phyloP scores from a whole-genome alignment of 2,329 filamentous ascomycete genomes.

The Fusarium veterinarium region DNA sequence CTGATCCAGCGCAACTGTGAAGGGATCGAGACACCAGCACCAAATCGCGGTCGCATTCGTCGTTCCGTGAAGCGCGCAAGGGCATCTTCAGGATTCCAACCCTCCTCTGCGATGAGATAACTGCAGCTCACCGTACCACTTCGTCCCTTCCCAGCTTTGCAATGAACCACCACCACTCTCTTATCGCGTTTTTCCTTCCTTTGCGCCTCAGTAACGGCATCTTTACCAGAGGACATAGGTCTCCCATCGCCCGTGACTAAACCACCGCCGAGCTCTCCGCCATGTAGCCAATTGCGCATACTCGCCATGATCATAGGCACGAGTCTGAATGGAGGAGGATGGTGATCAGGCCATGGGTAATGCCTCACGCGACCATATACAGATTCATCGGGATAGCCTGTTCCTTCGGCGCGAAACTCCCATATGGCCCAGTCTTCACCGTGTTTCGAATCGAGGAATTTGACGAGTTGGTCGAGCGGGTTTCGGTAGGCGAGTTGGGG shows the following conservation, averaged over 20 bases:
- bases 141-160: slow-evolving; percentile 95
- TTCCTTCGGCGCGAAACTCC: slow-evolving; percentile 97
- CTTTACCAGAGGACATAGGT: slow-evolving; percentile 27
- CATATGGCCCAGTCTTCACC: slow-evolving; percentile 90
- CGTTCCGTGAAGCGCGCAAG: slow-evolving; percentile 76
- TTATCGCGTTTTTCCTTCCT: slow-evolving; percentile 52
- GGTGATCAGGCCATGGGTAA: slow-evolving; percentile 97
- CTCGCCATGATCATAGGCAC: slow-evolving; percentile 90
- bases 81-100: slow-evolving; percentile 65
- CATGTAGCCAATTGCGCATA: slow-evolving; percentile 88
- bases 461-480: slow-evolving; percentile 86
- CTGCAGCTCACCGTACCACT: slow-evolving; percentile 89
- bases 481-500: slow-evolving; percentile 95
- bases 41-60: slow-evolving; percentile 90
- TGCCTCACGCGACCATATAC: slow-evolving; percentile 89
- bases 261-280: slow-evolving; percentile 55
- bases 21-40: slow-evolving; percentile 89
- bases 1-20: slow-evolving; percentile 89
- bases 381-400: slow-evolving; percentile 90
- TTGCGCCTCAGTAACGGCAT: slow-evolving; percentile 38
- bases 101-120: slow-evolving; percentile 89
- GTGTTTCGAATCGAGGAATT: slow-evolving; percentile 89
- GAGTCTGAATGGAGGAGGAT: slow-evolving; percentile 91
- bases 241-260: slow-evolving; percentile 23
- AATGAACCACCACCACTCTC: slow-evolving; percentile 90